phyloP scores from a whole-genome alignment of 179 eudicot species.

The Beta corolliflora region DNA sequence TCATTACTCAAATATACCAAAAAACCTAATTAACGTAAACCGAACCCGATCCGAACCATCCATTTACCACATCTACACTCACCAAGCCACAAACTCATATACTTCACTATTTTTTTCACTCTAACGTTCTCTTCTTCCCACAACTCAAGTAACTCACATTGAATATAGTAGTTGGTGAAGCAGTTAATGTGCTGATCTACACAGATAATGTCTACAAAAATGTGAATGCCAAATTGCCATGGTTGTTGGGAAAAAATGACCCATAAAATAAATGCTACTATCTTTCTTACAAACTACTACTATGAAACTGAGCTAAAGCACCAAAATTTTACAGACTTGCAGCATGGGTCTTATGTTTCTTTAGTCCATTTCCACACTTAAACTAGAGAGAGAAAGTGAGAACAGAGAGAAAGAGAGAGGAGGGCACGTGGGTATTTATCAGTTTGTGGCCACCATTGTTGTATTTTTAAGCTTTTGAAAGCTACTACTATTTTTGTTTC shows the following conservation, averaged over 20 bases:
- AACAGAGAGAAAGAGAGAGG: background rate
- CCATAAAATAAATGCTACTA: conserved; percentile 17
- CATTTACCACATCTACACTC: background rate
- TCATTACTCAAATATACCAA: no score
- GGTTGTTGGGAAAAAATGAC: conserved; percentile 23
- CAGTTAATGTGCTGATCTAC: conserved; percentile 14
- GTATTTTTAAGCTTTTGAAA: conserved; percentile 32
- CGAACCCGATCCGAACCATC: no score
- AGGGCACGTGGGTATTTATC: conserved; percentile 35
- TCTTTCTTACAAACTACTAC: background rate
- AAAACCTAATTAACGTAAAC: no score
- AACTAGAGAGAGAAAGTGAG: background rate
- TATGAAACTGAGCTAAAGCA: background rate
- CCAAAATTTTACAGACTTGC: background rate
- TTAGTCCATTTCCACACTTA: conserved; percentile 16
- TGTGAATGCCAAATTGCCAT: conserved; percentile 17
- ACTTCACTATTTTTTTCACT: background rate
- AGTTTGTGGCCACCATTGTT: conserved; percentile 42
- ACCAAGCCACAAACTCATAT: background rate
- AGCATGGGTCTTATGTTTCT: conserved; percentile 15
- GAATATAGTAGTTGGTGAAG: conserved; percentile 10
- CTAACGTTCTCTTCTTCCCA: background rate
- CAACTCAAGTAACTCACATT: background rate
- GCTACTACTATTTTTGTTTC: background rate
- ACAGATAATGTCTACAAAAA: conserved; percentile 1